Conservation (phyloP, 2,329 filamentous ascomycete genomes). For the Albophoma yamanashiensis region DNA sequence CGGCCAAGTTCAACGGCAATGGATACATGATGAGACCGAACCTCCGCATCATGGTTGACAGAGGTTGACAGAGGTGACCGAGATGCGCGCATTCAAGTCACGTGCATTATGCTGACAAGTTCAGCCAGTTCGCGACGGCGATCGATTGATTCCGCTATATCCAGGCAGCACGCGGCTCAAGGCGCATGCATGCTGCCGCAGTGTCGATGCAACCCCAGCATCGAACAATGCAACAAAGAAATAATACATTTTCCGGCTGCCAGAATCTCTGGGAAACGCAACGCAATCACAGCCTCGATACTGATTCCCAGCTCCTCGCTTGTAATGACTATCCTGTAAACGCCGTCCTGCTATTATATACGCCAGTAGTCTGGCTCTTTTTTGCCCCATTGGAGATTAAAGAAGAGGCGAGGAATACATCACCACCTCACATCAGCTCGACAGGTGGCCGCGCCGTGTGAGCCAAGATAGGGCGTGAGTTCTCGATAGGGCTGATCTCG, state of each 20-base stretch:
- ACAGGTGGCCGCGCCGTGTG: slow-evolving; percentile 54
- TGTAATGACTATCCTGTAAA: not conserved
- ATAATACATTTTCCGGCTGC: not conserved
- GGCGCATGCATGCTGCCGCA: not conserved
- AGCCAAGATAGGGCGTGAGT: slow-evolving; percentile 38
- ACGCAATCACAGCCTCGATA: not conserved
- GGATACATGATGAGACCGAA: not conserved
- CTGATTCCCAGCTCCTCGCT: not conserved
- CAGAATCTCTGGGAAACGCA: not conserved
- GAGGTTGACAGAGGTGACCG: not conserved
- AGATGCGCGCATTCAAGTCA: not conserved
- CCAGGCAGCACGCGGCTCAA: not conserved
- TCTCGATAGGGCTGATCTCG: slow-evolving; percentile 30
- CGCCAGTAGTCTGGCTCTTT: not conserved
- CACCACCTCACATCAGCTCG: slow-evolving; percentile 41
- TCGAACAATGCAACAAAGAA: not conserved
- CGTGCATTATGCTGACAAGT: not conserved
- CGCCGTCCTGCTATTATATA: not conserved
- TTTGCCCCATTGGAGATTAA: not conserved
- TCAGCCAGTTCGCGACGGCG: not conserved
- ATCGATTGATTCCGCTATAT: not conserved
- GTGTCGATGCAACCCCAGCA: not conserved
- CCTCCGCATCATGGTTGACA: not conserved
- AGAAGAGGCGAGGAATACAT: not conserved
- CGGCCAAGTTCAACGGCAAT: not conserved